A percentile compares a stretch with the other conserved stretches of the same genome.
Conservation (phyloP, 2,329 filamentous ascomycete species). For the Bertia moriformis region DNA sequence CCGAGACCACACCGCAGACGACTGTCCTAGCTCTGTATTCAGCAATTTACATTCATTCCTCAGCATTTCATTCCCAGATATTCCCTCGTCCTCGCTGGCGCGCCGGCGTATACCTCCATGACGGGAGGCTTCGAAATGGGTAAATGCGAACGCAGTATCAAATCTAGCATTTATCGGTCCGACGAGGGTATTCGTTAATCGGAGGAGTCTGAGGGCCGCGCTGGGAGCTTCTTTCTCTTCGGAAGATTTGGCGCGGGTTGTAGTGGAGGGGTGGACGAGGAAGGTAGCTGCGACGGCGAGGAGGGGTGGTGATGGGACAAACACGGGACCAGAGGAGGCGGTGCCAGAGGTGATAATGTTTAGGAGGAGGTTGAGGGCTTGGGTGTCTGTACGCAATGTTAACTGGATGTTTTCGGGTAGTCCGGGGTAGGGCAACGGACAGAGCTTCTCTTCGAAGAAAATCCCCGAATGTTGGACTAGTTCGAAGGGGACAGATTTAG, state of each 20-base stretch:
- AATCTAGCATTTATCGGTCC: conserved; percentile 34
- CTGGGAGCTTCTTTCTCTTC: conserved; percentile 37
- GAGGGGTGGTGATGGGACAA: conserved; percentile 37
- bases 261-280: conserved; percentile 44
- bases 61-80: conserved; percentile 20
- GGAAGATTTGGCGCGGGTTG: conserved; percentile 34
- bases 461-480: conserved; percentile 32
- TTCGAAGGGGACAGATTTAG: conserved; percentile 27
- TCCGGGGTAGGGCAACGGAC: conserved; percentile 15
- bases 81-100: conserved; percentile 9
- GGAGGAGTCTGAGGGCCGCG: conserved; percentile 38
- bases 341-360: conserved; percentile 21
- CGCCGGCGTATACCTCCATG: conserved; percentile 5
- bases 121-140: conserved; percentile 5
- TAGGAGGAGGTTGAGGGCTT: conserved; percentile 31
- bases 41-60: conserved; percentile 28
- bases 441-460: conserved; percentile 41
- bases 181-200: conserved; percentile 31
- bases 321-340: conserved; percentile 17
- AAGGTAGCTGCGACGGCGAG: conserved; percentile 48
- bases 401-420: background rate
- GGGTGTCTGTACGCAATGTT: conserved; percentile 18
- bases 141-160: conserved; percentile 38
- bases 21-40: conserved; percentile 11
- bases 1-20: conserved; percentile 23